Conservation (phyloP, 805 yeast species). For the Metschnikowia hibisci region DNA sequence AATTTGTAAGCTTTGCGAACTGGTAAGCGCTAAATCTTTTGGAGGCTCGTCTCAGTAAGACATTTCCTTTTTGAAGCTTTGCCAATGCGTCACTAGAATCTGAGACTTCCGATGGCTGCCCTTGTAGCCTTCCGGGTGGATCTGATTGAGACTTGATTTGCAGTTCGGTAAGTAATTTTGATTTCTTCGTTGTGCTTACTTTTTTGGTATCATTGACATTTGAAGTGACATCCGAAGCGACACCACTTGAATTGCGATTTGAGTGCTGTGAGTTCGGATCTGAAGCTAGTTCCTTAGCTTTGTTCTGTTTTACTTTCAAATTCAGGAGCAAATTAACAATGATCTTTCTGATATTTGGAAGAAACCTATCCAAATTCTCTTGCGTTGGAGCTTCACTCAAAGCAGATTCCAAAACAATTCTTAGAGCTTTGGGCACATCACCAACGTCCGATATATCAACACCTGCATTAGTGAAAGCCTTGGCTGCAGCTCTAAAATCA, state of each 20-base stretch:
- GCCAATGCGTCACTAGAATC: slow-evolving; percentile 54
- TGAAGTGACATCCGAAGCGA: not conserved
- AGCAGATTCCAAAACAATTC: slow-evolving; percentile 81
- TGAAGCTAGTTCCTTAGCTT: slow-evolving; percentile 39
- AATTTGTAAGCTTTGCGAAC: slow-evolving; percentile 65
- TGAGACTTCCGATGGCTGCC: slow-evolving; percentile 1
- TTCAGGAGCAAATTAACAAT: slow-evolving; percentile 76
- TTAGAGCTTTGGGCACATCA: slow-evolving; percentile 80
- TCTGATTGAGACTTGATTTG: not conserved
- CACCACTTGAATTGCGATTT: not conserved
- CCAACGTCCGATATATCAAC: slow-evolving; percentile 80
- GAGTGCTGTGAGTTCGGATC: slow-evolving; percentile 10
- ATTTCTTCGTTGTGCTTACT: not conserved
- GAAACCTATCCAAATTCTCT: slow-evolving; percentile 69
- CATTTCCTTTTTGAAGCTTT: slow-evolving; percentile 77
- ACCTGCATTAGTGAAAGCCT: slow-evolving; percentile 75
- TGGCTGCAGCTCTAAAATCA: slow-evolving; percentile 82
- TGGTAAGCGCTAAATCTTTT: slow-evolving; percentile 93
- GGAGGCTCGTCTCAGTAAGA: slow-evolving; percentile 87
- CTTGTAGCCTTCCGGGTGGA: not conserved
- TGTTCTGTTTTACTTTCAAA: slow-evolving; percentile 72
- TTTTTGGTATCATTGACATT: not conserved
- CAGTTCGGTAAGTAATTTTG: slow-evolving; percentile 3
- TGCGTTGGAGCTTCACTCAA: slow-evolving; percentile 82
- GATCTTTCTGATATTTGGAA: slow-evolving; percentile 82